Percentiles rank a stretch among this genome's conserved stretches.
Conservation (phyloP, 2,329 filamentous ascomycete species). For the Aspergillus amoenus region DNA sequence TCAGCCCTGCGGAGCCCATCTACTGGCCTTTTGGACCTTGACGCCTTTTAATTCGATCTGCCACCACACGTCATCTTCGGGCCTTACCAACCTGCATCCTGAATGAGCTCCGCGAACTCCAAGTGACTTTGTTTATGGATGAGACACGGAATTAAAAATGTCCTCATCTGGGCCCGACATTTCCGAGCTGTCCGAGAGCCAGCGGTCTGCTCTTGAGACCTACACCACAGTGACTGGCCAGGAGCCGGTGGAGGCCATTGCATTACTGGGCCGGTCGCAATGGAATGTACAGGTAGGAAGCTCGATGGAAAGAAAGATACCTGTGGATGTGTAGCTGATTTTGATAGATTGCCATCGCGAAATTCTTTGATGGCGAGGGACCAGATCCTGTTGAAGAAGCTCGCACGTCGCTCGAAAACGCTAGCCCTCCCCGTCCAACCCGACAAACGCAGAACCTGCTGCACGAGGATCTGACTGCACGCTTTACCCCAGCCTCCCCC, state of each 20-base stretch:
- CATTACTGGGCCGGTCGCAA: slow-evolving; percentile 78
- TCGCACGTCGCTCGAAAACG: slow-evolving; percentile 59
- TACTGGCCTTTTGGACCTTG: neutral
- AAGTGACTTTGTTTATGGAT: slow-evolving; percentile 22
- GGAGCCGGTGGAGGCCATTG: slow-evolving; percentile 71
- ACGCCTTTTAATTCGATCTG: neutral
- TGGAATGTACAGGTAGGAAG: slow-evolving; percentile 83
- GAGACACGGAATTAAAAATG: slow-evolving; percentile 34
- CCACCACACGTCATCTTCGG: neutral
- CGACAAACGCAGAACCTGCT: slow-evolving; percentile 72
- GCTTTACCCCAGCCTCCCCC: slow-evolving; percentile 33
- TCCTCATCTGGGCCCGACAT: slow-evolving; percentile 53
- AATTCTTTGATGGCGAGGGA: slow-evolving; percentile 96
- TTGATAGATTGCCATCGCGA: slow-evolving; percentile 84
- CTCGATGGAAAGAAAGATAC: neutral
- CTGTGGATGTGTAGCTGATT: neutral
- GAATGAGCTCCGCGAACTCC: neutral
- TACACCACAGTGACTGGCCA: slow-evolving; percentile 88
- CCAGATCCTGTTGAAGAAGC: slow-evolving; percentile 79
- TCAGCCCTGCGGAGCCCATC: neutral
- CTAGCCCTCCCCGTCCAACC: slow-evolving; percentile 59
- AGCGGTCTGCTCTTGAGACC: slow-evolving; percentile 83
- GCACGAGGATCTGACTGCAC: slow-evolving; percentile 43
- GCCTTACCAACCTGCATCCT: neutral
- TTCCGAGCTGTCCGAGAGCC: slow-evolving; percentile 69